Evolutionary conservation across 352 stramenopile species (phyloP).

Genomic region (Peronospora belbahrii): DNA sequence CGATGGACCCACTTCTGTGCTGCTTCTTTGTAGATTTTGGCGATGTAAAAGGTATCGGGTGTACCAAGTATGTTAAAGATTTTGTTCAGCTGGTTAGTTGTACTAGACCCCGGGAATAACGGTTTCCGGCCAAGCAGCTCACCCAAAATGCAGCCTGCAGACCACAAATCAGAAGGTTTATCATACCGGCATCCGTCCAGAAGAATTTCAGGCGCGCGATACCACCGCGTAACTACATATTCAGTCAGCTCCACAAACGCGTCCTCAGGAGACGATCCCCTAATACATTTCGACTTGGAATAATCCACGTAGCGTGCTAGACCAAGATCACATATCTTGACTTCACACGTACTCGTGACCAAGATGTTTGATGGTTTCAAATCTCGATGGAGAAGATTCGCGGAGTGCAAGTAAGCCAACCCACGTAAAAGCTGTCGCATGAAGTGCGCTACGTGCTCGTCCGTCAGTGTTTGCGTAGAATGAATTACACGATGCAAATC

Average conservation of each 20-base stretch:
- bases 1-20: slow-evolving; percentile 66
- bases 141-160: slow-evolving; percentile 92
- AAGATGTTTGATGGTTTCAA: slow-evolving; percentile 95
- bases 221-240: slow-evolving; percentile 76
- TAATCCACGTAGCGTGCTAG: slow-evolving; percentile 79
- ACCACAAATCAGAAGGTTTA: slow-evolving; percentile 73
- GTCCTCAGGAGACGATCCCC: slow-evolving; percentile 17
- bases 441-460: slow-evolving; percentile 92
- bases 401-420: slow-evolving; percentile 96
- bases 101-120: slow-evolving; percentile 93
- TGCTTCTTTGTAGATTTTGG: slow-evolving; percentile 58
- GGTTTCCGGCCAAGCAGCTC: slow-evolving; percentile 92
- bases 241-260: slow-evolving; percentile 65
- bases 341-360: slow-evolving; percentile 94
- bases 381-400: slow-evolving; percentile 94
- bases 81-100: slow-evolving; percentile 96
- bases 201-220: slow-evolving; percentile 88
- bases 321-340: slow-evolving; percentile 95
- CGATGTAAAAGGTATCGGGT: slow-evolving; percentile 60
- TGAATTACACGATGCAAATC: slow-evolving; percentile 90
- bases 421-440: slow-evolving; percentile 94
- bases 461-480: slow-evolving; percentile 84
- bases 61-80: slow-evolving; percentile 91
- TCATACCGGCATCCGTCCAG: slow-evolving; percentile 80
- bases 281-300: slow-evolving; percentile 42